A percentile compares a stretch with the other conserved stretches of the same genome.
These are phyloP conservation scores for Rostrohypoxylon terebratum DNA, from an alignment of 495 filamentous ascomycete genomes.

Conservation along the genomic window DNA sequence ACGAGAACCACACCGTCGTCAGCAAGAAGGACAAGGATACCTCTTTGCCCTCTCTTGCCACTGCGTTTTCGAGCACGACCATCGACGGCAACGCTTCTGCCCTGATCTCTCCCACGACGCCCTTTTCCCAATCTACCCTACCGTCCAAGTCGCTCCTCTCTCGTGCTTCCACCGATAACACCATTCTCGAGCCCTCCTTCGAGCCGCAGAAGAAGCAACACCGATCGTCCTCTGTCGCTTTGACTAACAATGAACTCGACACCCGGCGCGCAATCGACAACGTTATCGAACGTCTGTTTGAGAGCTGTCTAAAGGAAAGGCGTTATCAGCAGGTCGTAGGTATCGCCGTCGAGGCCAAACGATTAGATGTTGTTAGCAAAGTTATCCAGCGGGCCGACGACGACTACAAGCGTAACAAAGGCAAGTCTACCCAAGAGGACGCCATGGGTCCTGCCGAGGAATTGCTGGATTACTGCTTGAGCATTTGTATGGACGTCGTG, in stretches of 20 bases:
- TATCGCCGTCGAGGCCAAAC: slow-evolving; percentile 95
- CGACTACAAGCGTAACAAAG: slow-evolving; percentile 77
- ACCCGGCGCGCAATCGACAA: slow-evolving; percentile 78
- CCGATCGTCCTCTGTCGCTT: slow-evolving; percentile 60
- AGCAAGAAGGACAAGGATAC: slow-evolving; percentile 59
- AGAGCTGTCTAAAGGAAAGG: slow-evolving; percentile 86
- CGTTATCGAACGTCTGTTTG: slow-evolving; percentile 89
- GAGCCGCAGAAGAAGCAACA: slow-evolving; percentile 67
- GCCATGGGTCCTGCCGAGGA: slow-evolving; percentile 80
- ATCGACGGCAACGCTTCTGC: slow-evolving; percentile 71
- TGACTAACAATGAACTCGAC: slow-evolving; percentile 55
- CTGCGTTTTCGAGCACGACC: slow-evolving; percentile 75
- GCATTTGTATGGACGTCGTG: slow-evolving; percentile 97
- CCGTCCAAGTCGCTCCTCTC: slow-evolving; percentile 95
- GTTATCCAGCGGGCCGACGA: slow-evolving; percentile 85
- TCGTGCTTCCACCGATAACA: slow-evolving; percentile 71
- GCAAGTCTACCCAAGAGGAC: slow-evolving; percentile 56
- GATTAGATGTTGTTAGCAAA: slow-evolving; percentile 86
- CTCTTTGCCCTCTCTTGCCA: slow-evolving; percentile 75
- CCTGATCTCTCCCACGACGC: slow-evolving; percentile 87
- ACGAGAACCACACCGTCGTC: slow-evolving; percentile 70
- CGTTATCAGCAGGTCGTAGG: slow-evolving; percentile 98
- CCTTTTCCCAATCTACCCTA: slow-evolving; percentile 90
- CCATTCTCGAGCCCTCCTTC: slow-evolving; percentile 65
- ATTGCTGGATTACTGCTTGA: slow-evolving; percentile 94